phyloP scores from a whole-genome alignment of 257 asterid genomes.

The Linderniella brevidens region DNA sequence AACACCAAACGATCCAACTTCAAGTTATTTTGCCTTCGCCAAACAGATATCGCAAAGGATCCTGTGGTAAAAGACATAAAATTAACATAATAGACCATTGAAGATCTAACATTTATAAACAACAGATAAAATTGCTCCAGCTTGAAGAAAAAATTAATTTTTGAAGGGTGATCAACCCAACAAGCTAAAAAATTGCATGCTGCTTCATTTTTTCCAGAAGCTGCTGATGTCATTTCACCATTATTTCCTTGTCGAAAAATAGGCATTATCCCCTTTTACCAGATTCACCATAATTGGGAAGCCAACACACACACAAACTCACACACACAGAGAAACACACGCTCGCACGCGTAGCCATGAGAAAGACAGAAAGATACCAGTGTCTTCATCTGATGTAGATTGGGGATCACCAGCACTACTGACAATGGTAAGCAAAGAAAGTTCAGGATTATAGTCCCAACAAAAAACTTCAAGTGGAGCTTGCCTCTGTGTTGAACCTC shows the following conservation, averaged over 20 bases:
- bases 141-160: too few species aligned
- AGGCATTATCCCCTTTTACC: too few species aligned
- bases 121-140: conserved; percentile 1
- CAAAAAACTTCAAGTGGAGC: conserved; percentile 47
- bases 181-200: too few species aligned
- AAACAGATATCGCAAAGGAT: conserved; percentile 42
- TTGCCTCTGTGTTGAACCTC: conserved; percentile 26
- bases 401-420: conserved; percentile 30
- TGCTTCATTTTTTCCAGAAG: too few species aligned
- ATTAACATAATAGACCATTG: neutral
- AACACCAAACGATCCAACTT: conserved; percentile 38
- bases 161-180: too few species aligned
- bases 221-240: too few species aligned
- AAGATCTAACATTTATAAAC: neutral
- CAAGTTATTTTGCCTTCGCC: conserved; percentile 37
- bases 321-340: conserved; percentile 2
- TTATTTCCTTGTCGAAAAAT: too few species aligned
- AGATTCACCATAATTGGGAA: too few species aligned
- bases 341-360: neutral
- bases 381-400: conserved; percentile 22
- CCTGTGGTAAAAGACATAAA: conserved; percentile 30
- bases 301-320: too few species aligned
- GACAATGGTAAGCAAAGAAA: conserved; percentile 39
- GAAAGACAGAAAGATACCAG: conserved; percentile 19
- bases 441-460: conserved; percentile 59